Evolutionary conservation across 148 eudicot genomes (phyloP).

Genomic region (Arbutus unedo): DNA sequence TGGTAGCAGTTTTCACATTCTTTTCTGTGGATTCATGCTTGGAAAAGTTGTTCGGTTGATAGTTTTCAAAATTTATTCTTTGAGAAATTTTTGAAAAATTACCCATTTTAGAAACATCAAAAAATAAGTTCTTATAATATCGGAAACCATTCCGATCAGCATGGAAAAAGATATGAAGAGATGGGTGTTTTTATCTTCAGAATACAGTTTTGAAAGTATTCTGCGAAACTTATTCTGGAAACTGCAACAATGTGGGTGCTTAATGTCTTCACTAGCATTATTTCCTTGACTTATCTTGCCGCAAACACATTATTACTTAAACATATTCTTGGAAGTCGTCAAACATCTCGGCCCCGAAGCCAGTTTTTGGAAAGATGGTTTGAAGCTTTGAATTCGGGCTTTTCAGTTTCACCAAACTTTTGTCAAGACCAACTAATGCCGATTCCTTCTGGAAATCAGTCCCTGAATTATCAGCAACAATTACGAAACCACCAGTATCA

Average conservation of each 20-base stretch:
- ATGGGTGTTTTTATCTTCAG: background rate
- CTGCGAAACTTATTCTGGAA: background rate
- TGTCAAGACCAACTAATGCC: conserved; percentile 45
- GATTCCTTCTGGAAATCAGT: conserved; percentile 36
- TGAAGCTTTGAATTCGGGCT: conserved; percentile 37
- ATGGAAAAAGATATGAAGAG: background rate
- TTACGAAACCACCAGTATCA: conserved; percentile 38
- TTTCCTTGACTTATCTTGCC: conserved; percentile 57
- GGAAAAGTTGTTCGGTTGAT: background rate
- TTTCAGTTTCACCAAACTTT: conserved; percentile 48
- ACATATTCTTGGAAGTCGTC: conserved; percentile 47
- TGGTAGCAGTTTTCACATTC: background rate
- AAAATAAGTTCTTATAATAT: background rate
- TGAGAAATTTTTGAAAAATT: background rate
- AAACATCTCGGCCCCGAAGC: conserved; percentile 52
- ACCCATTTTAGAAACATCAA: background rate
- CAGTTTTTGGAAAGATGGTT: conserved; percentile 63
- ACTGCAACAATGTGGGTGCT: conserved; percentile 20
- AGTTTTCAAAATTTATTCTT: background rate
- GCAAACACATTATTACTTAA: conserved; percentile 56
- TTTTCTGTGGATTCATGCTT: background rate
- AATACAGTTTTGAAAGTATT: background rate
- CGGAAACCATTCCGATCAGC: background rate
- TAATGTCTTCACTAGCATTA: conserved; percentile 50
- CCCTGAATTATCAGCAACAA: conserved; percentile 51